Conservation (phyloP, 2,329 filamentous ascomycete species). For the Colletotrichum limetticola region DNA sequence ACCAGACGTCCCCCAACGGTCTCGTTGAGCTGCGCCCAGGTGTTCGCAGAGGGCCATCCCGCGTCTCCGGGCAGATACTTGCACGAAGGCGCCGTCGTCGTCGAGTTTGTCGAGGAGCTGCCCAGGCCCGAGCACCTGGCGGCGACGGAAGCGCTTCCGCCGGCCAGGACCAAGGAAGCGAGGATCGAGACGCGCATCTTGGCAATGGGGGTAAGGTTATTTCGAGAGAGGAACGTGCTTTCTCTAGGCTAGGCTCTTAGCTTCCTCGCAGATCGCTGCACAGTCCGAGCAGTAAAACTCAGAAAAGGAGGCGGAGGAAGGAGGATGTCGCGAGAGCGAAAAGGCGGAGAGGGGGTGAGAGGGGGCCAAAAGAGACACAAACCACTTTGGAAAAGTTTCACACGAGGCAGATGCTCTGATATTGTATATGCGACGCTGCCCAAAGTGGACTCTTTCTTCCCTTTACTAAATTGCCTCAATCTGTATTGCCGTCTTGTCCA, state of each 20-base stretch:
- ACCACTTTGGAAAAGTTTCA: background rate
- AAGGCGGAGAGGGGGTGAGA: background rate
- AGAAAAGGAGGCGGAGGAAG: background rate
- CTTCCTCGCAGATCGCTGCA: background rate
- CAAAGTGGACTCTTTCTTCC: background rate
- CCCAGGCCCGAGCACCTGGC: background rate
- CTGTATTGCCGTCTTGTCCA: background rate
- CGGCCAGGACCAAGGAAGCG: constrained; percentile 15
- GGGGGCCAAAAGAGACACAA: background rate
- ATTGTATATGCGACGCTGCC: constrained; percentile 18
- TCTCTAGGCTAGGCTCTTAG: too few relatives aligned
- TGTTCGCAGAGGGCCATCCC: constrained; percentile 20
- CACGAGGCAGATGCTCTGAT: constrained; percentile 4
- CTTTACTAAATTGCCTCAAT: background rate
- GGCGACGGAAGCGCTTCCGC: background rate
- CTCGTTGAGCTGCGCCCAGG: constrained; percentile 29
- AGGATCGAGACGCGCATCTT: constrained; percentile 26
- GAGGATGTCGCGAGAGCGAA: background rate
- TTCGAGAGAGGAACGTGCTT: constrained; percentile 6
- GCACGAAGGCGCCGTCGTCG: constrained; percentile 5
- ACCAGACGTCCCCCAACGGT: constrained; percentile 28
- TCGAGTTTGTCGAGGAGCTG: background rate
- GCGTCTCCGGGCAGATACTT: constrained; percentile 31
- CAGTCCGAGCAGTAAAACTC: background rate
- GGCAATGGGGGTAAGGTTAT: constrained; percentile 2